Evolutionary conservation across 129 eudicot genomes (phyloP), one percentile per base, ranked within the genome.

Genomic region (Escallonia herrerae): DNA sequence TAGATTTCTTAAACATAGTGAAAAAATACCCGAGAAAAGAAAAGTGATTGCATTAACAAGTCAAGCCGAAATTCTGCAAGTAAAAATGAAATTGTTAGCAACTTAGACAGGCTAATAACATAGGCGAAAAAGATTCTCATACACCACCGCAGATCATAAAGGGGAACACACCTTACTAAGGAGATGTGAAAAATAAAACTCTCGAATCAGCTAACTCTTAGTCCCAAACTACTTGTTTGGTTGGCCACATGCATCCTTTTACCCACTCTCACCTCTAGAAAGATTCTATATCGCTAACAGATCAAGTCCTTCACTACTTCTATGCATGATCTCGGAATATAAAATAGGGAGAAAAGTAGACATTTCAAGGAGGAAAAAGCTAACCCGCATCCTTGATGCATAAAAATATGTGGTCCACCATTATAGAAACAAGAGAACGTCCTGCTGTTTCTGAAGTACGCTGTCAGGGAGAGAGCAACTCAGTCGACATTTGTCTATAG

Each of bases 371-470:
- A 42, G 53, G 58, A 56, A 70, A 62, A 72, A 74, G 70, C 83
- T 65, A 66, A 91, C 98, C 98, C 61, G 91, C 79, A 81, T 91
- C 98, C 73, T 80, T 91, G 40, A 91, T 83, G 84, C 98, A 78
- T 66, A 91, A 80, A 60, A 91, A 91, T 69, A 91, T 80, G 79
- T 91, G 98, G 65, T 91, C 98, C 81, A 91, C 96, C 79, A 83
- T 80, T 44, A 88, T 75, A 62, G 91, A 88, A 76, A 91, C 96
- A 41, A 88, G 56, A 66, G 96, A 85, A 66, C 87, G 89, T 5
- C 98, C 98, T 60, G 98, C 98, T 71, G 98, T 91, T 88, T 91
- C 98, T 60, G 90, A 77, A 65, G 95, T 81, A 56, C 82, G 75
- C 98, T 91, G 91, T 68, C 75, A 78, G 47, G 81, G 57, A 75